Conservation (phyloP, 768 basidiomycete genomes). For the Suillus paluster region DNA sequence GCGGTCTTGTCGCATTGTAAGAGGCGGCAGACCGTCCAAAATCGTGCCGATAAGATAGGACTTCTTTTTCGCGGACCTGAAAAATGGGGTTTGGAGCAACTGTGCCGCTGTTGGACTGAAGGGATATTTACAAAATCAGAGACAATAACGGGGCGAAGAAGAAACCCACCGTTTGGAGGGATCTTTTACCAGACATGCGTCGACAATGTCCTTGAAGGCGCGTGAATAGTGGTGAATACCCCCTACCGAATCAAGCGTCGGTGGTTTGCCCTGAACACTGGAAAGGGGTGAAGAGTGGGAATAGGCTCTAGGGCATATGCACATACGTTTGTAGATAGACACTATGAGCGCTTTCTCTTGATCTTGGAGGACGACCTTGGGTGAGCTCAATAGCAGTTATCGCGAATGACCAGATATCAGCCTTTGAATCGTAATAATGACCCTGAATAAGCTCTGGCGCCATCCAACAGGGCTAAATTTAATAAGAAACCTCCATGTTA, state of each 20-base stretch:
- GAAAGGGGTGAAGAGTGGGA: conserved; percentile 8
- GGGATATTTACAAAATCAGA: neutral
- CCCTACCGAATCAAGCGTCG: conserved; percentile 73
- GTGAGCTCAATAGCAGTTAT: conserved; percentile 93
- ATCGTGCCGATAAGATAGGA: conserved; percentile 78
- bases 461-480: conserved; percentile 88
- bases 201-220: conserved; percentile 82
- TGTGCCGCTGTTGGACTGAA: conserved; percentile 75
- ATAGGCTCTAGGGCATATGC: conserved; percentile 6
- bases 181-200: conserved; percentile 84
- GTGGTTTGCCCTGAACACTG: conserved; percentile 79
- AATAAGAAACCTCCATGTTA: neutral
- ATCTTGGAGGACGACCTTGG: conserved; percentile 86
- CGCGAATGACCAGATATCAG: conserved; percentile 96
- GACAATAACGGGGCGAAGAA: neutral
- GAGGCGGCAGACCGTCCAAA: conserved; percentile 73
- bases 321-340: conserved; percentile 77
- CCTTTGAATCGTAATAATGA: conserved; percentile 79
- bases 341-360: conserved; percentile 70
- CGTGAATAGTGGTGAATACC: conserved; percentile 78
- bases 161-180: conserved; percentile 66
- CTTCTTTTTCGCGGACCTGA: conserved; percentile 80
- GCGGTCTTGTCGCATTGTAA: conserved; percentile 75
- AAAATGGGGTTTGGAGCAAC: conserved; percentile 79
- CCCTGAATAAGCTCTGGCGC: conserved; percentile 92